These are phyloP conservation scores for Psidium guajava DNA, from an alignment of 345 rosid genomes.

Conservation along the genomic window DNA sequence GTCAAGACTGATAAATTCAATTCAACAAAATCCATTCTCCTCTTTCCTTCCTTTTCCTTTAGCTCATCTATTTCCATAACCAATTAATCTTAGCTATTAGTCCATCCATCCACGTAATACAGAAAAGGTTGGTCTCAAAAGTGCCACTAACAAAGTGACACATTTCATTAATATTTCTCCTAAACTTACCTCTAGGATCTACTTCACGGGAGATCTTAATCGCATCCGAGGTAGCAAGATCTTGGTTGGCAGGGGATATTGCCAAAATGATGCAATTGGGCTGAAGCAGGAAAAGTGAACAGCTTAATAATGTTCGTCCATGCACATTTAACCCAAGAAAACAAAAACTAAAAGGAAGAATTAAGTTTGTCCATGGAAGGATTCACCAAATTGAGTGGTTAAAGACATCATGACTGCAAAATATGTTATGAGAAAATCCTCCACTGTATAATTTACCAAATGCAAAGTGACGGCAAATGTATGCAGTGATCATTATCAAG, in stretches of 20 bases:
- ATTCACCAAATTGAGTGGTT: background rate
- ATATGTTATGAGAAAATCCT: background rate
- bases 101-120: background rate
- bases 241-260: slow-evolving; percentile 98
- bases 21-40: background rate
- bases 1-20: background rate
- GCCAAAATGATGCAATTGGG: slow-evolving; percentile 91
- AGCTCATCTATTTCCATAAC: background rate
- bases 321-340: background rate
- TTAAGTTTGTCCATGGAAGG: background rate
- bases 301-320: background rate
- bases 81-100: background rate
- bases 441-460: slow-evolving; percentile 1
- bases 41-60: background rate
- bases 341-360: background rate
- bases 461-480: background rate
- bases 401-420: background rate
- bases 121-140: background rate
- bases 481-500: background rate
- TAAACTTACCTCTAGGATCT: slow-evolving; percentile 72
- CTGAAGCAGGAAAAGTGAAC: slow-evolving; percentile 31
- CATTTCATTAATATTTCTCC: background rate
- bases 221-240: slow-evolving; percentile 98
- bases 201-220: slow-evolving; percentile 95
- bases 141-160: background rate